Conservation (phyloP, 2,329 filamentous ascomycete genomes). For the Fulvia fulva region DNA sequence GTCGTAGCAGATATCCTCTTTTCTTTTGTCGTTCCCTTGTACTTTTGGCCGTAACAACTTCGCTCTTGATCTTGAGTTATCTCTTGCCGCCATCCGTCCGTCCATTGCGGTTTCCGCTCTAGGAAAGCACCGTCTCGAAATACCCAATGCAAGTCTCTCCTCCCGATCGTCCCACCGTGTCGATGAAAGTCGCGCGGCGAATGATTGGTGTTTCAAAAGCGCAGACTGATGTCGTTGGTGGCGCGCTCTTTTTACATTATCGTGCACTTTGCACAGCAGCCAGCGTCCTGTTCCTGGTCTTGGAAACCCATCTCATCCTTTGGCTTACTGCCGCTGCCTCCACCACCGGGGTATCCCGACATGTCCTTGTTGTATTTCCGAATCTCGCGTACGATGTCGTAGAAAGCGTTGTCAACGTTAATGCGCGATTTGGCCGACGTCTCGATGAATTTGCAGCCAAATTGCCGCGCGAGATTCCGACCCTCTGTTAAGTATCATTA, state of each 20-base stretch:
- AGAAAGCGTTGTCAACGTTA: slow-evolving; percentile 98
- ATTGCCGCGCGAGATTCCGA: slow-evolving; percentile 76
- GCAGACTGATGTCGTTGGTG: neutral
- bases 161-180: neutral
- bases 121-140: neutral
- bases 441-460: slow-evolving; percentile 98
- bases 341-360: slow-evolving; percentile 72
- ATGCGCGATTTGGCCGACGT: slow-evolving; percentile 97
- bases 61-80: neutral
- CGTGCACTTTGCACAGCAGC: slow-evolving; percentile 82
- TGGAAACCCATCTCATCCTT: slow-evolving; percentile 74
- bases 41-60: neutral
- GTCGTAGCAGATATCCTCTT: neutral
- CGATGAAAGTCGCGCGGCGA: neutral
- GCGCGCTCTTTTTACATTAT: slow-evolving; percentile 65
- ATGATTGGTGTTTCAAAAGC: neutral
- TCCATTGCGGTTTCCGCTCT: neutral
- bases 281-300: slow-evolving; percentile 59
- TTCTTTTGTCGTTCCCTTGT: neutral
- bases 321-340: slow-evolving; percentile 41
- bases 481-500: slow-evolving; percentile 63
- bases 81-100: neutral
- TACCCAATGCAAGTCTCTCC: slow-evolving; percentile 6
- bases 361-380: slow-evolving; percentile 98
- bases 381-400: slow-evolving; percentile 96